Evolutionary conservation across 2,329 filamentous ascomycete genomes (phyloP).

Genomic region (Sporothrix humicola): DNA sequence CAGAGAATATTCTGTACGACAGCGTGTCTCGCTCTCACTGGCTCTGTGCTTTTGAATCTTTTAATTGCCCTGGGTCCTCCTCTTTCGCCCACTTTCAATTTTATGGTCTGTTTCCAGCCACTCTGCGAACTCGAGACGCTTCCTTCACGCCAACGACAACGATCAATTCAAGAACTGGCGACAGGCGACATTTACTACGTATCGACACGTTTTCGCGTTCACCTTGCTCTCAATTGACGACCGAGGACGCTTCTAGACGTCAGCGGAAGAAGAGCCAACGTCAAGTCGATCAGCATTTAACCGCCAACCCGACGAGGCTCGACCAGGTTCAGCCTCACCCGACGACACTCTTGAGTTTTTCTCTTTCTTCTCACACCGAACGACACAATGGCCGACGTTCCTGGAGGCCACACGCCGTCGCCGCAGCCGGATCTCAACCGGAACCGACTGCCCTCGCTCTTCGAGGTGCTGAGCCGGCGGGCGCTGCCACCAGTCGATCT

Average conservation of each 20-base stretch:
- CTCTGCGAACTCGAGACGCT: background rate
- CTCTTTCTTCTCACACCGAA: background rate
- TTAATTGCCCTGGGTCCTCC: slow-evolving; percentile 15
- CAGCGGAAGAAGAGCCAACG: background rate
- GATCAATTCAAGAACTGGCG: background rate
- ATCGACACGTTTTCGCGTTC: background rate
- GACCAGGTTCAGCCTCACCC: background rate
- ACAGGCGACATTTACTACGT: background rate
- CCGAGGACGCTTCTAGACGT: background rate
- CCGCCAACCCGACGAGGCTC: background rate
- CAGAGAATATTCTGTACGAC: background rate
- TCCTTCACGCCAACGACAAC: background rate
- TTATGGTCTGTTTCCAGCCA: slow-evolving; percentile 19
- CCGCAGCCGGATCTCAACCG: slow-evolving; percentile 67
- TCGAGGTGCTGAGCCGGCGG: slow-evolving; percentile 91
- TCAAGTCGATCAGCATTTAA: slow-evolving; percentile 1
- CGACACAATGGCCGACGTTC: slow-evolving; percentile 46
- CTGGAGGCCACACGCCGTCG: slow-evolving; percentile 52
- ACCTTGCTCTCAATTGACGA: background rate
- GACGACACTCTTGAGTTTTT: background rate
- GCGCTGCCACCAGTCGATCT: slow-evolving; percentile 96
- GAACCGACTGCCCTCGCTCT: slow-evolving; percentile 89
- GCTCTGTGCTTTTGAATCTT: background rate
- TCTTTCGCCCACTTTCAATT: background rate
- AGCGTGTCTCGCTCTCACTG: background rate